These are phyloP conservation scores for Cryomyces antarcticus DNA, from an alignment of 495 filamentous ascomycete species.

Conservation along the genomic window DNA sequence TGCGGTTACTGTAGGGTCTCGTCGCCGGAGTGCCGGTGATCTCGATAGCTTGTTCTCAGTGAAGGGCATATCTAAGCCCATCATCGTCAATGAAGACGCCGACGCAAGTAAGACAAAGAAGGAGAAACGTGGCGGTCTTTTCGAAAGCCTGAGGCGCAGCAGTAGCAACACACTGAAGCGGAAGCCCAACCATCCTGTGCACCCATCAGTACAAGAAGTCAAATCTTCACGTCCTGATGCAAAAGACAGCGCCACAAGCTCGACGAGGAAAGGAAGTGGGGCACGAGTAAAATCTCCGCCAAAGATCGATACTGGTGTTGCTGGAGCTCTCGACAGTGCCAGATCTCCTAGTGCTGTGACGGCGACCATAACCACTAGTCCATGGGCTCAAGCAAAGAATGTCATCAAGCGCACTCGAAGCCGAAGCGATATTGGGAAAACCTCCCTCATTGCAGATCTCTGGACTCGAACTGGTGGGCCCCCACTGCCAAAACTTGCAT, in stretches of 20 bases:
- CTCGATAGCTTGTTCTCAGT: conserved; percentile 10
- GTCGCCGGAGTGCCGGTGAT: conserved; percentile 14
- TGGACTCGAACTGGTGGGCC: conserved; percentile 36
- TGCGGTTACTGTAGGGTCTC: conserved; percentile 16
- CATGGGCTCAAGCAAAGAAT: conserved; percentile 25
- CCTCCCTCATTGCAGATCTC: conserved; percentile 13
- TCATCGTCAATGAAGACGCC: conserved; percentile 4
- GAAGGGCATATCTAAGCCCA: conserved; percentile 6
- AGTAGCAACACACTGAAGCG: conserved; percentile 14
- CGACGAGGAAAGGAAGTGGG: conserved; percentile 10
- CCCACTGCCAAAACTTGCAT: conserved; percentile 31
- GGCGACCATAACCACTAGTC: conserved; percentile 26
- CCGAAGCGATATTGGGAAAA: conserved; percentile 47
- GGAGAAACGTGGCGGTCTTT: conserved; percentile 11
- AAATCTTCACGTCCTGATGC: too few relatives aligned
- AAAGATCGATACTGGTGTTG: conserved; percentile 12
- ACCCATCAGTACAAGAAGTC: too few relatives aligned
- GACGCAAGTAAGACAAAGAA: conserved; percentile 7
- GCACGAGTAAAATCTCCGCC: conserved; percentile 12
- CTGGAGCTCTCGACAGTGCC: conserved; percentile 2
- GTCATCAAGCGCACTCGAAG: conserved; percentile 43
- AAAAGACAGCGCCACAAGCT: conserved; percentile 4
- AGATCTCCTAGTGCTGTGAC: conserved; percentile 18
- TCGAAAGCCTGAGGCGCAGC: conserved; percentile 8
- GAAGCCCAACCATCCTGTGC: conserved; percentile 2